phyloP scores from a whole-genome alignment of 2,329 filamentous ascomycete genomes.

The Neofusicoccum kwambonambiense region DNA sequence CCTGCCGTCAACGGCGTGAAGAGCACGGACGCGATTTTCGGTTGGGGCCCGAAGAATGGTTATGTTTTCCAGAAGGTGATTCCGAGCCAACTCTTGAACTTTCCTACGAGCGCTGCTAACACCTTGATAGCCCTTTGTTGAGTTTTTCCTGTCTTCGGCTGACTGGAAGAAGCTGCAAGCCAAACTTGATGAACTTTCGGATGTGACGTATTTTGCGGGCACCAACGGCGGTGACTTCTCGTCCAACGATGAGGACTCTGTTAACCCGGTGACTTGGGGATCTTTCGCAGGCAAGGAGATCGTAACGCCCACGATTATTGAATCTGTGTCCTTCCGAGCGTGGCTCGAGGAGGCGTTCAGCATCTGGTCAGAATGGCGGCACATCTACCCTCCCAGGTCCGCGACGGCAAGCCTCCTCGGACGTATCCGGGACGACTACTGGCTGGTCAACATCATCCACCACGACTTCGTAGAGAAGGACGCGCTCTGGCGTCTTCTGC shows the following conservation, averaged over 20 bases:
- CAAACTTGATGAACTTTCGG: slow-evolving; percentile 60
- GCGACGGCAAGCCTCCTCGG: slow-evolving; percentile 71
- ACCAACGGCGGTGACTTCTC: slow-evolving; percentile 77
- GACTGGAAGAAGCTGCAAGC: slow-evolving; percentile 70
- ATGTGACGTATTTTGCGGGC: slow-evolving; percentile 83
- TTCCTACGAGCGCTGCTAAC: not conserved
- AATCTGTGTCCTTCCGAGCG: slow-evolving; percentile 87
- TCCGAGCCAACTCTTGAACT: no score
- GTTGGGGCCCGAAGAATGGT: slow-evolving; percentile 88
- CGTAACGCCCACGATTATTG: slow-evolving; percentile 92
- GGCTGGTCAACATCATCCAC: slow-evolving; percentile 89
- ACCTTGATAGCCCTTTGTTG: slow-evolving; percentile 68
- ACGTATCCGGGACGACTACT: slow-evolving; percentile 65
- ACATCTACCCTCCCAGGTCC: slow-evolving; percentile 76
- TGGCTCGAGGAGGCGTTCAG: slow-evolving; percentile 96
- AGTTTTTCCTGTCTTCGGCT: slow-evolving; percentile 78
- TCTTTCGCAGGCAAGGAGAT: slow-evolving; percentile 96
- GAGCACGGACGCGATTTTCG: slow-evolving; percentile 76
- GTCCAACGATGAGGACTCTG: slow-evolving; percentile 63
- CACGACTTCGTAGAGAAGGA: slow-evolving; percentile 72
- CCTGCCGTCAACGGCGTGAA: slow-evolving; percentile 85
- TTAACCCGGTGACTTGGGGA: slow-evolving; percentile 96
- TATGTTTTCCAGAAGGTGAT: slow-evolving; percentile 87
- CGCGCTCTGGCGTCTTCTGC: slow-evolving; percentile 69
- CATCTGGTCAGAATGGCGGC: slow-evolving; percentile 92